phyloP scores from a whole-genome alignment of 306 rosid genomes.

The Citrullus colocynthis region DNA sequence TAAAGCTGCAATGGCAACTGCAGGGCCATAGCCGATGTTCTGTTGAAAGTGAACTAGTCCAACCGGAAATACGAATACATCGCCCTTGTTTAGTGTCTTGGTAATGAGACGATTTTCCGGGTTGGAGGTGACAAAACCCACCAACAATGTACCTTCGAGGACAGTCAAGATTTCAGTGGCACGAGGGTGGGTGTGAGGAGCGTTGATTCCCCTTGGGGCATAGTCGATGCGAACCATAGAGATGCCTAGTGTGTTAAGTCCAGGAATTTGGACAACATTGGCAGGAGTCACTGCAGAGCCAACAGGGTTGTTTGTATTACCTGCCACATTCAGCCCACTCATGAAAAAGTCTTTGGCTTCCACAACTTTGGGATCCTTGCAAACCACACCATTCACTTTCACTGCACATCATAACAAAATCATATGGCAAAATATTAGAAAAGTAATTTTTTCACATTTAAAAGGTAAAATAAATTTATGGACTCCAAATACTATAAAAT shows the following conservation, averaged over 20 bases:
- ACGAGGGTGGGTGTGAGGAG: conserved; percentile 28
- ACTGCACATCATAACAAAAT: neutral
- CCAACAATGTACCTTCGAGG: conserved; percentile 20
- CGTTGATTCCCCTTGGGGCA: conserved; percentile 21
- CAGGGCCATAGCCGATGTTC: conserved; percentile 4
- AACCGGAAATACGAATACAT: conserved; percentile 22
- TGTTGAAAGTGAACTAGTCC: conserved; percentile 25
- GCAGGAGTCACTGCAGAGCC: conserved; percentile 22
- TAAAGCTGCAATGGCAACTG: conserved; percentile 21
- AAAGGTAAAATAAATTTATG: too few relatives aligned
- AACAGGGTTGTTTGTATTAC: conserved; percentile 17
- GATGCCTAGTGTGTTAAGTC: conserved; percentile 25
- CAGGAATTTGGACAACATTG: conserved; percentile 18
- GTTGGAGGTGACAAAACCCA: conserved; percentile 27
- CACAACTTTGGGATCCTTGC: conserved; percentile 23
- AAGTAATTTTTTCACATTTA: too few relatives aligned
- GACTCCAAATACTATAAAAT: too few relatives aligned
- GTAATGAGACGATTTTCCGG: conserved; percentile 12
- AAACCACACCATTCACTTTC: conserved; percentile 15
- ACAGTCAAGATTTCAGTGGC: conserved; percentile 20
- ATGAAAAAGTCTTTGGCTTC: conserved; percentile 25
- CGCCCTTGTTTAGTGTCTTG: conserved; percentile 16
- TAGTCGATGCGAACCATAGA: conserved; percentile 24
- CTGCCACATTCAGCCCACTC: conserved; percentile 15
- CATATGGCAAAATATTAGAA: too few relatives aligned